Evolutionary conservation across 2,329 filamentous ascomycete species (phyloP), one percentile per base, ranked within the genome.

Genomic region (Aureobasidium sp.): DNA sequence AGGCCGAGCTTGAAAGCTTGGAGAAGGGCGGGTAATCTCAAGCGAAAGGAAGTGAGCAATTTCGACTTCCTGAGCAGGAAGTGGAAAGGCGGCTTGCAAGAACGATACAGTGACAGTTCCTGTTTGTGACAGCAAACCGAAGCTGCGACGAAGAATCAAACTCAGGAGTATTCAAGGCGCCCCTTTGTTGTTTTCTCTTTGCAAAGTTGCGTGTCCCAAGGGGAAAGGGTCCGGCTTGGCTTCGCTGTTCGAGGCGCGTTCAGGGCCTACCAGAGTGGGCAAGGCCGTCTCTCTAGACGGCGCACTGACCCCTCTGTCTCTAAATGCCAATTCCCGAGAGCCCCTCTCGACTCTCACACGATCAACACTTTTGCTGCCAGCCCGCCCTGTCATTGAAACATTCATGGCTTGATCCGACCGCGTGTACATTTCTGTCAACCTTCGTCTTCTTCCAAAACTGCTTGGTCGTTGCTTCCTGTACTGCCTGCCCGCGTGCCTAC

Each of bases 1-100:
- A 30, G 53, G 53, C 53, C 53, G 53, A 57, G 53, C 39, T 44
- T 25, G 36, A 16, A 32, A 30, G n/a, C 7, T 30, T 29, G 14
- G 14, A 48, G 36, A 25, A 36, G 49, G 42, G 42, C 45, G 45
- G 50, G 50, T 54, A 54, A 57, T 57, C 10, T 44, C 53, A 27
- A 44, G 50, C 36, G 32, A 54, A 54, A 32, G 50, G 27, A 42
- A 54, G 50, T 54, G 34, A 54, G 50, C 50, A 54, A 54, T 54
- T 42, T 54, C 50, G 49, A 51, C 32, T 2, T 48, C 6, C 11
- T n/a, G 25, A 21, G 8, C 9, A 30, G 37, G 37, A 13, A 41
- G 25, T 3, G 37, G 21, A 54, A 21, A 42, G 50, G 50, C 50
- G 37, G 3, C 14, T 36, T 32, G 29, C 36, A 4, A 32, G 27